Conservation (phyloP, 768 basidiomycete genomes). For the Boletales sp. region DNA sequence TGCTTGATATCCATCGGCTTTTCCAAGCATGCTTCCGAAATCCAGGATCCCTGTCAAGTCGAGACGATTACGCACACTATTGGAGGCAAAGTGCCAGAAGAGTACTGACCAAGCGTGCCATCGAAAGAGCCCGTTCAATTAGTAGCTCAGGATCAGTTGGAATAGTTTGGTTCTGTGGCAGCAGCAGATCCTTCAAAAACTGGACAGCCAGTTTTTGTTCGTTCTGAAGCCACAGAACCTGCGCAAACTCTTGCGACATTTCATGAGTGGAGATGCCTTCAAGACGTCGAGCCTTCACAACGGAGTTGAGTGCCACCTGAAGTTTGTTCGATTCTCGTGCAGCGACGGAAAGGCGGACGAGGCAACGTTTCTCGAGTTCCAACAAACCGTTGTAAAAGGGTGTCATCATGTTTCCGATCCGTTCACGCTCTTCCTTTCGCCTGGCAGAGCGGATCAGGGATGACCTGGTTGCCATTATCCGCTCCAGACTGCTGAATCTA, state of each 20-base stretch:
- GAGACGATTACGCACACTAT: not conserved
- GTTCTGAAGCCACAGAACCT: slow-evolving; percentile 83
- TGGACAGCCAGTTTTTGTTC: slow-evolving; percentile 84
- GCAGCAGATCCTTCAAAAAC: slow-evolving; percentile 47
- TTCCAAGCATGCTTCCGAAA: slow-evolving; percentile 78
- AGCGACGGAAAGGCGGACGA: slow-evolving; percentile 65
- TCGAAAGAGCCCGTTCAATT: slow-evolving; percentile 40
- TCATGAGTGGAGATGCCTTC: slow-evolving; percentile 44
- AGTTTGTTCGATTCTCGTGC: slow-evolving; percentile 65
- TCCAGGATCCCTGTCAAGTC: slow-evolving; percentile 78
- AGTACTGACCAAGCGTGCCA: slow-evolving; percentile 61
- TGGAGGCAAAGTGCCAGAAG: not conserved
- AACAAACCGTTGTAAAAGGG: slow-evolving; percentile 49
- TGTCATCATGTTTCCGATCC: slow-evolving; percentile 67
- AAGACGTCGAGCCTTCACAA: slow-evolving; percentile 69
- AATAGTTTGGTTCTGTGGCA: slow-evolving; percentile 11
- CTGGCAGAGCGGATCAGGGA: slow-evolving; percentile 74
- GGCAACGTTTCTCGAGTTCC: slow-evolving; percentile 63
- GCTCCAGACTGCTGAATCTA: slow-evolving; percentile 76
- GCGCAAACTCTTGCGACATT: slow-evolving; percentile 79
- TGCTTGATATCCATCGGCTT: slow-evolving; percentile 68
- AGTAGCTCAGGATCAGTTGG: slow-evolving; percentile 10
- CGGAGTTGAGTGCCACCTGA: slow-evolving; percentile 84
- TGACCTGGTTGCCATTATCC: slow-evolving; percentile 74
- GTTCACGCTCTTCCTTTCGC: slow-evolving; percentile 66